phyloP scores from a whole-genome alignment of 23 red algal species.

The Gracilaria domingensis region DNA sequence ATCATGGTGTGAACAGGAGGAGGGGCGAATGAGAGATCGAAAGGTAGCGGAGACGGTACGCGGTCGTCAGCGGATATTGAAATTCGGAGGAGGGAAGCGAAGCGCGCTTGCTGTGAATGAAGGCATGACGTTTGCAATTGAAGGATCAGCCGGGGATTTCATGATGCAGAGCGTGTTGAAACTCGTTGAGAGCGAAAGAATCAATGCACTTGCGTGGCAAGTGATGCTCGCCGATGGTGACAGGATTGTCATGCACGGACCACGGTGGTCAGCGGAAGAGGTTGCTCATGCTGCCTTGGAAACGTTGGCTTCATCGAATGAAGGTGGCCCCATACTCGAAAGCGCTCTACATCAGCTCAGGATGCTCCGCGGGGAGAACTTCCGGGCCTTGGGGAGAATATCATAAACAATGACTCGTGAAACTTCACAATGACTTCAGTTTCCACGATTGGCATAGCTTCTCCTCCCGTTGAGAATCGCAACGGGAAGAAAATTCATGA shows the following conservation, averaged over 20 bases:
- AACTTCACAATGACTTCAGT: no score
- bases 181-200: slow-evolving; percentile 3
- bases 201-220: slow-evolving; percentile 21
- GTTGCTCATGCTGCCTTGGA: not conserved
- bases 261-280: slow-evolving; percentile 6
- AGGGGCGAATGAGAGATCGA: not conserved
- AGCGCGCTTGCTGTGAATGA: not conserved
- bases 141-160: slow-evolving; percentile 12
- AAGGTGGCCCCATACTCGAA: not conserved
- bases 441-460: no score
- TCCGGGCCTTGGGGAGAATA: not conserved
- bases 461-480: no score
- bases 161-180: slow-evolving; percentile 21
- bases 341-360: not conserved
- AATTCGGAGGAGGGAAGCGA: not conserved
- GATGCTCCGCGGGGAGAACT: not conserved
- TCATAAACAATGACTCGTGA: not conserved
- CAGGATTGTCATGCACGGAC: slow-evolving; percentile 21
- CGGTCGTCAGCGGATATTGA: not conserved
- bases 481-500: no score
- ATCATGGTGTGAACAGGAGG: slow-evolving; percentile 5
- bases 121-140: slow-evolving; percentile 22
- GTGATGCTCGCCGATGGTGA: slow-evolving; percentile 14
- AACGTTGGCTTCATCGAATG: not conserved
- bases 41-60: slow-evolving; percentile 37